These are phyloP conservation scores for Pythium angustatum DNA, from an alignment of 352 stramenopile genomes.

Conservation along the genomic window DNA sequence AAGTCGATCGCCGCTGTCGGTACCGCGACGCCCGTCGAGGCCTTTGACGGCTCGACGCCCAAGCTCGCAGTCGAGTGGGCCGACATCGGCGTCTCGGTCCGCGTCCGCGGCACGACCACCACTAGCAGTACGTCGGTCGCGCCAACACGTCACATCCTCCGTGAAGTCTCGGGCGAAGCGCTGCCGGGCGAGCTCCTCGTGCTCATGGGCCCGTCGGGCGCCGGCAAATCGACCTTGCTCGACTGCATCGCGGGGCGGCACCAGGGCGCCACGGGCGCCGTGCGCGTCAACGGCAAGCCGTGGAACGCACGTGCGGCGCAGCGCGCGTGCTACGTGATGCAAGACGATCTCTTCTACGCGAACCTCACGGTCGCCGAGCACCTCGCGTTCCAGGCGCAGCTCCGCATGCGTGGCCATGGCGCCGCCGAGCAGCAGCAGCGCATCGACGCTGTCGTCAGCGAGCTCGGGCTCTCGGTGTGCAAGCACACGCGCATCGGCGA, in stretches of 20 bases:
- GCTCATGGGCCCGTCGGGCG: conserved; percentile 60
- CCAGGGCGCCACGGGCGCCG: conserved; percentile 18
- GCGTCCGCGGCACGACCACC: conserved; percentile 12
- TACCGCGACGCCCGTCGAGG: background rate
- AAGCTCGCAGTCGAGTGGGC: conserved; percentile 21
- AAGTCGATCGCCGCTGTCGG: no score
- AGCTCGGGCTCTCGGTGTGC: conserved; percentile 40
- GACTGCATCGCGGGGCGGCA: conserved; percentile 50
- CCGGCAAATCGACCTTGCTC: conserved; percentile 52
- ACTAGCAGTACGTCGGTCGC: background rate
- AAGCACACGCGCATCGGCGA: conserved; percentile 63
- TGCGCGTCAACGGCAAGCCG: conserved; percentile 36
- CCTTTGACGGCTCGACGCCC: background rate
- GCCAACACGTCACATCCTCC: conserved; percentile 1
- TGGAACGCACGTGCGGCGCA: conserved; percentile 11
- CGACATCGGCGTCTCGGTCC: conserved; percentile 33
- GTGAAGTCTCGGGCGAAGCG: conserved; percentile 23
- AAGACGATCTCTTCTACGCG: conserved; percentile 90
- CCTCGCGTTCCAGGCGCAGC: conserved; percentile 79
- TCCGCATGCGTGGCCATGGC: conserved; percentile 61
- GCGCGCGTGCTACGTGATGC: conserved; percentile 78
- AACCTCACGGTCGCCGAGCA: conserved; percentile 89
- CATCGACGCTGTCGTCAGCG: conserved; percentile 40
- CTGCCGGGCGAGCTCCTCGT: conserved; percentile 42
- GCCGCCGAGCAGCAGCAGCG: conserved; percentile 38